phyloP scores from a whole-genome alignment of 2,329 filamentous ascomycete species.

The Xylaria sp. region DNA sequence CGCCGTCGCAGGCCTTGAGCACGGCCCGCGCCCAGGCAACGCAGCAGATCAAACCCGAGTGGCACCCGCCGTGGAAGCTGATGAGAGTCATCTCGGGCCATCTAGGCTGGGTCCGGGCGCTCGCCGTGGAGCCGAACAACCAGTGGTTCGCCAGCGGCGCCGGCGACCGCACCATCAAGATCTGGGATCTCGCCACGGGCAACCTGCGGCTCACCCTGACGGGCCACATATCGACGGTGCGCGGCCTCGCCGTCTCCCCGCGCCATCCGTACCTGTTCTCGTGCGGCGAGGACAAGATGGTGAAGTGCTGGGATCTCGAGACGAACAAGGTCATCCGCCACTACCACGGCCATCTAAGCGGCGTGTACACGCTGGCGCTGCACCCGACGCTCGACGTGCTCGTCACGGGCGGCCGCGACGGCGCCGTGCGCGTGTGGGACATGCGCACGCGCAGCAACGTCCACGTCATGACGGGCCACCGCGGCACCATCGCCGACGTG shows the following conservation, averaged over 20 bases:
- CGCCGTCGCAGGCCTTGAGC: constrained; percentile 44
- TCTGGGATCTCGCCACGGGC: constrained; percentile 95
- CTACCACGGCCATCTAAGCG: constrained; percentile 96
- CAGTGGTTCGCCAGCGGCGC: constrained; percentile 97
- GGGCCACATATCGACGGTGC: constrained; percentile 89
- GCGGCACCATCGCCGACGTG: constrained; percentile 87
- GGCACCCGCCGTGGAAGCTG: constrained; percentile 98
- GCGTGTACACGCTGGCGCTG: constrained; percentile 92
- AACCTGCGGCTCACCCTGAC: constrained; percentile 87
- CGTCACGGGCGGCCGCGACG: constrained; percentile 93
- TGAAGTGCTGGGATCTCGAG: constrained; percentile 99
- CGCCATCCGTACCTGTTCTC: constrained; percentile 97
- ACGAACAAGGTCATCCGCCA: constrained; percentile 99
- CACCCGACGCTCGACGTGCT: constrained; percentile 95
- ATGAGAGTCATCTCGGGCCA: constrained; percentile 98
- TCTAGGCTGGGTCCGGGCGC: constrained; percentile 89
- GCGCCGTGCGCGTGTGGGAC: constrained; percentile 96
- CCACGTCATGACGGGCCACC: constrained; percentile 92
- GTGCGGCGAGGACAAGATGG: constrained; percentile 99
- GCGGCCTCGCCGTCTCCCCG: constrained; percentile 90
- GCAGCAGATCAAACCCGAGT: constrained; percentile 78
- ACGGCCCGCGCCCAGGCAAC: constrained; percentile 52
- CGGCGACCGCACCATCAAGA: constrained; percentile 96
- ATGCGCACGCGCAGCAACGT: constrained; percentile 97
- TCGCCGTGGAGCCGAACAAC: constrained; percentile 95